Percentiles rank a stretch among this genome's conserved stretches.
Evolutionary conservation across 2,329 filamentous ascomycete genomes (phyloP).

Genomic region (Tolypocladium endophyticum): DNA sequence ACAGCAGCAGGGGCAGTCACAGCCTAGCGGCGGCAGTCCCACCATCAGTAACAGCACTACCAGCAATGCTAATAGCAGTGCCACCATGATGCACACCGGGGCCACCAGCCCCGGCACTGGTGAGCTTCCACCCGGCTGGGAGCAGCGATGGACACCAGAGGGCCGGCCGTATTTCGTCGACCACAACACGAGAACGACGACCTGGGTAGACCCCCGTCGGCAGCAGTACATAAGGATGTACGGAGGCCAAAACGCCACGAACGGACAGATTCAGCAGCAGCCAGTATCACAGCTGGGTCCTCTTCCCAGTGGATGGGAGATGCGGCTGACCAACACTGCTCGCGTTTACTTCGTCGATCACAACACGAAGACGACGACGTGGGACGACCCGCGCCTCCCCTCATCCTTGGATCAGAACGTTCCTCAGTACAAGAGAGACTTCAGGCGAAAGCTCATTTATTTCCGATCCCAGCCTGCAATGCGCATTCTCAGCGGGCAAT

Average conservation of each 20-base stretch:
- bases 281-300: conserved; percentile 94
- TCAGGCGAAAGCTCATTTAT: conserved; percentile 95
- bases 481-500: conserved; percentile 90
- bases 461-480: conserved; percentile 97
- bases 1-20: conserved; percentile 36
- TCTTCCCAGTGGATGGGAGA: conserved; percentile 95
- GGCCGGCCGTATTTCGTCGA: conserved; percentile 95
- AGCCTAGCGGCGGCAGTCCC: conserved; percentile 21
- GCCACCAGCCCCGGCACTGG: conserved; percentile 87
- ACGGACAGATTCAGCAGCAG: conserved; percentile 88
- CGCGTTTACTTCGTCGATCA: conserved; percentile 98
- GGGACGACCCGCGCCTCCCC: conserved; percentile 92
- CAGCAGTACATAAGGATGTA: conserved; percentile 99
- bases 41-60: conserved; percentile 10
- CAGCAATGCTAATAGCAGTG: conserved; percentile 33
- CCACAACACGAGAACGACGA: conserved; percentile 95
- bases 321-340: conserved; percentile 96
- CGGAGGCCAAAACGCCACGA: conserved; percentile 71
- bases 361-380: conserved; percentile 98
- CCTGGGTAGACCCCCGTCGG: conserved; percentile 93
- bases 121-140: conserved; percentile 92
- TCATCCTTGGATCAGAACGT: conserved; percentile 97
- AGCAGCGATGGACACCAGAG: conserved; percentile 91
- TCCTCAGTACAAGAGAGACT: conserved; percentile 98
- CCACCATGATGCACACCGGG: conserved; percentile 89